Conservation (phyloP, 495 filamentous ascomycete genomes). For the Lasiosphaeris hirsuta region DNA sequence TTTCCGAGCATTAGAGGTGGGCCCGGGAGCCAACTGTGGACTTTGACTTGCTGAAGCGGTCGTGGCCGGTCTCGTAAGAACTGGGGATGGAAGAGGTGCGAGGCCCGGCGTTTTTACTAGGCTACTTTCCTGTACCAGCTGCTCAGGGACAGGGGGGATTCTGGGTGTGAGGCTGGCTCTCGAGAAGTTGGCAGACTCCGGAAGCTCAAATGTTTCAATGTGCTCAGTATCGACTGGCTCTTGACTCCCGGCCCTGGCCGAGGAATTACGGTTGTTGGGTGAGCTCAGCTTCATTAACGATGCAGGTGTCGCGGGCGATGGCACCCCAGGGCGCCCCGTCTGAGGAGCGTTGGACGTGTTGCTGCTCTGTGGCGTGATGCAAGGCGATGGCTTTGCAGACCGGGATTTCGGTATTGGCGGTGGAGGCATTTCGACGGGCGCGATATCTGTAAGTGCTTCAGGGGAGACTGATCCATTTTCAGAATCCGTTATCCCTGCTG, state of each 20-base stretch:
- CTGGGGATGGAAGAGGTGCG: conserved; percentile 45
- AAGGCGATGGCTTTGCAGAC: conserved; percentile 48
- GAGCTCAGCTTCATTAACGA: conserved; percentile 70
- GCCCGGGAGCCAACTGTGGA: conserved; percentile 46
- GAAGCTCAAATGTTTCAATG: conserved; percentile 65
- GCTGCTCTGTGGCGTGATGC: conserved; percentile 41
- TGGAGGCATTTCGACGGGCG: conserved; percentile 51
- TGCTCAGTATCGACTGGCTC: conserved; percentile 50
- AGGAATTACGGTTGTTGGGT: conserved; percentile 37
- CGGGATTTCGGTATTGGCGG: conserved; percentile 50
- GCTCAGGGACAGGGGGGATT: conserved; percentile 40
- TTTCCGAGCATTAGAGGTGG: conserved; percentile 36
- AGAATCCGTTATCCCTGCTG: conserved; percentile 38
- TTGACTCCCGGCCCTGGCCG: conserved; percentile 28
- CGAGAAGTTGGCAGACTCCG: conserved; percentile 56
- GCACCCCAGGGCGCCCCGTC: conserved; percentile 29
- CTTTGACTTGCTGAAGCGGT: conserved; percentile 46
- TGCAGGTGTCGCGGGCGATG: conserved; percentile 72
- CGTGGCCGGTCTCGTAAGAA: conserved; percentile 37
- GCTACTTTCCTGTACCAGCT: conserved; percentile 29
- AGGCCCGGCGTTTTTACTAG: conserved; percentile 36
- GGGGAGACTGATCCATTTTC: conserved; percentile 55
- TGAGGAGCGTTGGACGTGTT: conserved; percentile 18
- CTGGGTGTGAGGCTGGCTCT: conserved; percentile 44
- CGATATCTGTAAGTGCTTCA: conserved; percentile 40